A percentile compares a stretch with the other conserved stretches of the same genome.
These are phyloP conservation scores for Myrica gale DNA, from an alignment of 306 rosid species.

Conservation along the genomic window DNA sequence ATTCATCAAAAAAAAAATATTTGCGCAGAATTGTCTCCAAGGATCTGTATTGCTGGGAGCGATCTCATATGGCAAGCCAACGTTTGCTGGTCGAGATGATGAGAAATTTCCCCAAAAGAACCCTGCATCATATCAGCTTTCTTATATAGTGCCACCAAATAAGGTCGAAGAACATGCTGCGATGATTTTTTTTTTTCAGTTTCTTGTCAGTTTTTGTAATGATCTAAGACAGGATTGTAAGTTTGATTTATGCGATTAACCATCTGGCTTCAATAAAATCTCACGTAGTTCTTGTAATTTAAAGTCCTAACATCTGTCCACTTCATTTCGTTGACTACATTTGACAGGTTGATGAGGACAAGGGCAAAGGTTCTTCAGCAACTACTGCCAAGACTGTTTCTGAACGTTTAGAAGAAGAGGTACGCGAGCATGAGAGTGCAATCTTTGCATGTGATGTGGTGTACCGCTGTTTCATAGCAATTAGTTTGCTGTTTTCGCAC, in stretches of 20 bases:
- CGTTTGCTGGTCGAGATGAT: conserved; percentile 43
- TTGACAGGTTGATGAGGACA: conserved; percentile 76
- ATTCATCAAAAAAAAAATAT: too few relatives aligned
- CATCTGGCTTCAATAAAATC: background rate
- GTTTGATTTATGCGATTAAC: background rate
- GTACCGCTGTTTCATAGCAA: background rate
- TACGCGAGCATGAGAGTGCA: conserved; percentile 21
- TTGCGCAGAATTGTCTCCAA: conserved; percentile 37
- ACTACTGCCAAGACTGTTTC: conserved; percentile 58
- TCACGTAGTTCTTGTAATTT: background rate
- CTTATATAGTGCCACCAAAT: conserved; percentile 82
- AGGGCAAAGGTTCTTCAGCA: conserved; percentile 63
- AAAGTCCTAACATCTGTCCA: conserved; percentile 16
- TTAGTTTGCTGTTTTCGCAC: background rate
- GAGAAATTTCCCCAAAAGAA: conserved; percentile 60
- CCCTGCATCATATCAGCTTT: conserved; percentile 62
- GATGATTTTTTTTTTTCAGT: conserved; percentile 13
- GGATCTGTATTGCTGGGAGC: conserved; percentile 86
- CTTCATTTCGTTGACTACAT: conserved; percentile 20
- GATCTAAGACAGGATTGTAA: background rate
- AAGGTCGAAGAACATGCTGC: conserved; percentile 52
- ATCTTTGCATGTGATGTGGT: background rate
- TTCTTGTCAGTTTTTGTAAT: background rate
- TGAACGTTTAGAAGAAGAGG: conserved; percentile 91
- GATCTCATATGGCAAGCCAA: conserved; percentile 78